Conservation (phyloP, 106 monocot species). For the Dendrobium huoshanense region DNA sequence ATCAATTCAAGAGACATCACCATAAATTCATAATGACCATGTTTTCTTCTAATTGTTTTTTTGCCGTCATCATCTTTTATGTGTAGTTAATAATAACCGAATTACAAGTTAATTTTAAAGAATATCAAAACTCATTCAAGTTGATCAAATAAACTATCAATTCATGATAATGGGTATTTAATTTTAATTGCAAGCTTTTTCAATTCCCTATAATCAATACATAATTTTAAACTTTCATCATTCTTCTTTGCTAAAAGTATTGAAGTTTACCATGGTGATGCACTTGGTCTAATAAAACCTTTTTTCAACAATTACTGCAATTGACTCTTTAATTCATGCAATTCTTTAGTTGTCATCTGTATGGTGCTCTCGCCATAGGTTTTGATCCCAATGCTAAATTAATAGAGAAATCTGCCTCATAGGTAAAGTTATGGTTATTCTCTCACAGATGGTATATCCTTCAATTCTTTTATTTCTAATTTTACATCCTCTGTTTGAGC, state of each 20-base stretch:
- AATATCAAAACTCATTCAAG: not conserved
- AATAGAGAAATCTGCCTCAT: not conserved
- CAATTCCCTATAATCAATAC: not conserved
- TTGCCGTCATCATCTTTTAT: not conserved
- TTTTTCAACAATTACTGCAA: not conserved
- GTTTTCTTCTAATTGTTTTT: not conserved
- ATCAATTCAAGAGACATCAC: too few relatives aligned
- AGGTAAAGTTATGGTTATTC: not conserved
- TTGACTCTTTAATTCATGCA: not conserved
- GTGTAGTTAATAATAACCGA: not conserved
- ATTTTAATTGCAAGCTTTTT: not conserved
- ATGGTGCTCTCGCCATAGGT: not conserved
- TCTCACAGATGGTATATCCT: not conserved
- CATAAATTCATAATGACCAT: too few relatives aligned
- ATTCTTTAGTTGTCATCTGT: not conserved
- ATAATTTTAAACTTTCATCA: not conserved
- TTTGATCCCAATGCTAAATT: not conserved
- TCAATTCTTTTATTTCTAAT: not conserved
- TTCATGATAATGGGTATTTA: not conserved
- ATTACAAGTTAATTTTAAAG: not conserved
- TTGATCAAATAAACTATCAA: not conserved
- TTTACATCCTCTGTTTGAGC: not conserved
- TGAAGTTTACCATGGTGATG: not conserved
- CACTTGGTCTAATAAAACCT: not conserved
- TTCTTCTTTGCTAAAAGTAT: not conserved